Conservation (phyloP, 2,329 filamentous ascomycete species). For the Phaeosphaeria sp. region DNA sequence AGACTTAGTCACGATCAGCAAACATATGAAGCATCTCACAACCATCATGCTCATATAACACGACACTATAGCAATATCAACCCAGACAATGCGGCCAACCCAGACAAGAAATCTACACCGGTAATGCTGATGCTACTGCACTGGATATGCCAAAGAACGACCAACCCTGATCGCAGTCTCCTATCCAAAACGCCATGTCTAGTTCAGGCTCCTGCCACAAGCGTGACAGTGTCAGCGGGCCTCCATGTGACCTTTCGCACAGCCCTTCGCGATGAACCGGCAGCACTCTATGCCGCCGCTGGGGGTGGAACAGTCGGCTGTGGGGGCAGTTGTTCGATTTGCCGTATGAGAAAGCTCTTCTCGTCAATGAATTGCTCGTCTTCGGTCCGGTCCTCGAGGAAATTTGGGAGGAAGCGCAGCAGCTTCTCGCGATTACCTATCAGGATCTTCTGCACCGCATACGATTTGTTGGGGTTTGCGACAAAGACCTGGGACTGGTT, state of each 20-base stretch:
- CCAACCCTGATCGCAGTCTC: conserved; percentile 6
- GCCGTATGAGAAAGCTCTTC: conserved; percentile 94
- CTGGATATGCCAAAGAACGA: conserved; percentile 7
- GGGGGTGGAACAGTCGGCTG: conserved; percentile 34
- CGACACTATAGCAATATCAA: neutral
- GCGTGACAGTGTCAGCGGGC: neutral
- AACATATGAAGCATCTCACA: neutral
- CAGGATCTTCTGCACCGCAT: conserved; percentile 92
- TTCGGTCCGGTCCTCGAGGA: conserved; percentile 92
- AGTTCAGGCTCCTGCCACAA: neutral
- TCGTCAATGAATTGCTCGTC: conserved; percentile 99
- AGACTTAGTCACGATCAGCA: no score
- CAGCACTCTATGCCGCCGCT: conserved; percentile 20
- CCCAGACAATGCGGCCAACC: neutral
- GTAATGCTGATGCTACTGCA: conserved; percentile 7
- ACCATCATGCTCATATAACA: neutral
- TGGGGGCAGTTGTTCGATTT: conserved; percentile 68
- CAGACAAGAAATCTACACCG: conserved; percentile 9
- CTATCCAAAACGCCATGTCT: conserved; percentile 12
- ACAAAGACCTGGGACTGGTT: conserved; percentile 75
- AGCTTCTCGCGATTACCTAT: conserved; percentile 95
- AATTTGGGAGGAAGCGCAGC: conserved; percentile 85
- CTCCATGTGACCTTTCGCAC: neutral
- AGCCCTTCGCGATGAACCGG: neutral
- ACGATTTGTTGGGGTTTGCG: conserved; percentile 97